phyloP scores from a whole-genome alignment of 306 rosid genomes.

The Sesbania bispinosa region DNA sequence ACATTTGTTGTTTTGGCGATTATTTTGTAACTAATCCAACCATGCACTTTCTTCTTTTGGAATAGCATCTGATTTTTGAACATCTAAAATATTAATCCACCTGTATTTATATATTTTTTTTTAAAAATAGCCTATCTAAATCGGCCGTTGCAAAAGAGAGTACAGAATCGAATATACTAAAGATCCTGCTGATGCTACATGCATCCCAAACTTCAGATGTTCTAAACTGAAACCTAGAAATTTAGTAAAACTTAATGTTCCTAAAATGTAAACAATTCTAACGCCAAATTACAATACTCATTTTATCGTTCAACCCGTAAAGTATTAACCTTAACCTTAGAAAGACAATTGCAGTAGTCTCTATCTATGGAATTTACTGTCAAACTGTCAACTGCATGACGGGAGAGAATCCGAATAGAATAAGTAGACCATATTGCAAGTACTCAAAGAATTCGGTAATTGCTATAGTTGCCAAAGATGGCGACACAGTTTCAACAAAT shows the following conservation, averaged over 20 bases:
- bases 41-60: background rate
- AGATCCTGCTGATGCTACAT: slow-evolving; percentile 4
- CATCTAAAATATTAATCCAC: background rate
- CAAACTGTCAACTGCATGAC: slow-evolving; percentile 11
- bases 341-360: too few relatives aligned
- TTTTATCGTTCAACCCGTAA: too few relatives aligned
- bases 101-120: background rate
- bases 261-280: slow-evolving; percentile 8
- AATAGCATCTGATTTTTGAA: background rate
- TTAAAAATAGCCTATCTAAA: background rate
- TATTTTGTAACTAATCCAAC: background rate
- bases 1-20: background rate
- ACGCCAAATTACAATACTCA: slow-evolving; percentile 3
- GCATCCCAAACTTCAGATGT: background rate
- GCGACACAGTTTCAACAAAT: background rate
- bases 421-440: background rate
- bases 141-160: background rate
- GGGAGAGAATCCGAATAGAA: background rate
- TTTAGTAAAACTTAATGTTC: background rate
- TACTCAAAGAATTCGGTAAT: background rate
- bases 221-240: slow-evolving; percentile 2
- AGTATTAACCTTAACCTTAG: too few relatives aligned
- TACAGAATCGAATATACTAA: background rate
- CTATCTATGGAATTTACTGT: too few relatives aligned
- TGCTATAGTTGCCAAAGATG: background rate